Evolutionary conservation across 495 filamentous ascomycete species (phyloP).

Genomic region (Physcia stellaris): DNA sequence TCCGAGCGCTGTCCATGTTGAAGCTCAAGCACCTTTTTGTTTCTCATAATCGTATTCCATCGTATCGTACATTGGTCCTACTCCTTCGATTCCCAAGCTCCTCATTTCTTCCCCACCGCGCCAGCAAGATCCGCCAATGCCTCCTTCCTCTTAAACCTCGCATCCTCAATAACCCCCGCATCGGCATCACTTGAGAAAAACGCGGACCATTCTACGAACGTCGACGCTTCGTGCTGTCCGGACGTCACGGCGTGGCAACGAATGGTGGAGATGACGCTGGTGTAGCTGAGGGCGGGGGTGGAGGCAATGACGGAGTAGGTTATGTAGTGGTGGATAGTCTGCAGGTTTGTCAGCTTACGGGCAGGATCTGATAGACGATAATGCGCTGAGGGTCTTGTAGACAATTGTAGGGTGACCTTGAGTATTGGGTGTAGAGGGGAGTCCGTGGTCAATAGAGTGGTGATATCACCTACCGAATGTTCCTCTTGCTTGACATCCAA

Average conservation of each 20-base stretch:
- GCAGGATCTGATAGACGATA: too few species aligned
- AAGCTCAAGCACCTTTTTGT: too few species aligned
- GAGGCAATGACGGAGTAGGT: conserved; percentile 54
- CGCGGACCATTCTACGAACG: conserved; percentile 49
- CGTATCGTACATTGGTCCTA: too few species aligned
- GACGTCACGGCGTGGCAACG: conserved; percentile 45
- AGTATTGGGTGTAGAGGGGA: too few species aligned
- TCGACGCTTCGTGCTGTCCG: conserved; percentile 42
- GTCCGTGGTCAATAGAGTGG: too few species aligned
- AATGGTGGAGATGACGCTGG: conserved; percentile 47
- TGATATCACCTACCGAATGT: conserved; percentile 44
- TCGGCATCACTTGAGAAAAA: conserved; percentile 56
- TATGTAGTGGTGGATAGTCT: conserved; percentile 57
- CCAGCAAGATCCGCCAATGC: conserved; percentile 49
- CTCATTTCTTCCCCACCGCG: conserved; percentile 36
- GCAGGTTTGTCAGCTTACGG: too few species aligned
- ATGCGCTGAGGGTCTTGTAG: too few species aligned
- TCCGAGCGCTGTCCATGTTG: too few species aligned
- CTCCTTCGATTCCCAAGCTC: too few species aligned
- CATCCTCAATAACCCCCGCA: conserved; percentile 54
- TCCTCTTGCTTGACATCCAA: conserved; percentile 60
- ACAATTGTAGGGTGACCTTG: too few species aligned
- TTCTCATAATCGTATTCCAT: too few species aligned
- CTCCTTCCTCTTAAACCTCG: conserved; percentile 59
- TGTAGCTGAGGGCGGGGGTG: conserved; percentile 43